Evolutionary conservation across 305 asterid genomes (phyloP).

Genomic region (Fraxinus paxiana): DNA sequence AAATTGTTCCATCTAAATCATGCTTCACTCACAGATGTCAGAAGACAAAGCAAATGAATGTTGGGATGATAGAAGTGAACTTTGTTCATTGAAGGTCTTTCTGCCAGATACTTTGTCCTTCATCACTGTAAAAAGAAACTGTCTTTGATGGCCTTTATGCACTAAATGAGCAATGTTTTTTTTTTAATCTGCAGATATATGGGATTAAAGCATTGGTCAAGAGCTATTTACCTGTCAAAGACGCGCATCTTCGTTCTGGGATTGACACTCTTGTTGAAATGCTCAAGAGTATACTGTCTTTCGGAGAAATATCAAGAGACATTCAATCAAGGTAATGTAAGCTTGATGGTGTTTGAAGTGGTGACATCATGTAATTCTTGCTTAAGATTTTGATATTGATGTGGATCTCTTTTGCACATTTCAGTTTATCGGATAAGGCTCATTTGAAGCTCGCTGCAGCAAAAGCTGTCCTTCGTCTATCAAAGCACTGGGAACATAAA

Average conservation of each 20-base stretch:
- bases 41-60: constrained; percentile 51
- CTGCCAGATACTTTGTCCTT: constrained; percentile 20
- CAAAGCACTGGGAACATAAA: constrained; percentile 91
- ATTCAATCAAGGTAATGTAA: constrained; percentile 66
- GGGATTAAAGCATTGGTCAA: constrained; percentile 92
- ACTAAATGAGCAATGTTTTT: constrained; percentile 17
- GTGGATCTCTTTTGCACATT: constrained; percentile 31
- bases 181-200: constrained; percentile 54
- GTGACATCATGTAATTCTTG: constrained; percentile 22
- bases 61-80: constrained; percentile 92
- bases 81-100: constrained; percentile 81
- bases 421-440: constrained; percentile 81
- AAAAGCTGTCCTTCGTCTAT: constrained; percentile 91
- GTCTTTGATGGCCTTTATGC: constrained; percentile 16
- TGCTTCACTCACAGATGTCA: constrained; percentile 55
- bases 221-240: constrained; percentile 95
- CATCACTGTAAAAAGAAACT: constrained; percentile 13
- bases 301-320: constrained; percentile 70
- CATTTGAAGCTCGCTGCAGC: constrained; percentile 97
- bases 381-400: constrained; percentile 19
- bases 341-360: constrained; percentile 8
- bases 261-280: constrained; percentile 66
- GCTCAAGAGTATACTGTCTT: constrained; percentile 67
- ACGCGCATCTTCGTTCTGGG: constrained; percentile 88
- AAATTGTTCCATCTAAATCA: constrained; percentile 16